Base-by-base conservation (phyloP, 2,329 filamentous ascomycete genomes). In the Penicillium sp. region DNA sequence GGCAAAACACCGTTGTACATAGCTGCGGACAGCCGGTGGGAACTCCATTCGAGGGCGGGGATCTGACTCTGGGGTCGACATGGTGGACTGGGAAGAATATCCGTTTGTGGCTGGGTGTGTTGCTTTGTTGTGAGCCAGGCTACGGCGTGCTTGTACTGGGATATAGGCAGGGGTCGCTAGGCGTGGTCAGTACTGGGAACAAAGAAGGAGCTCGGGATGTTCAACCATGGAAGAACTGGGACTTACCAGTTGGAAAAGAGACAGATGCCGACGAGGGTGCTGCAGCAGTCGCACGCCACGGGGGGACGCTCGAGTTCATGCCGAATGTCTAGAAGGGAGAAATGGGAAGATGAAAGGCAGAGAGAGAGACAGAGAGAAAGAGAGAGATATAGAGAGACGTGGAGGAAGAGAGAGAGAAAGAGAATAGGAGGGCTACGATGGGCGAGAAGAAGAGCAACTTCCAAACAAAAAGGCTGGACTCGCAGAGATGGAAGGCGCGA, bases 1-100 rank as follows among this genome's bases (percentile, higher is more conserved):
- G 44, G 89, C 85, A 69, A 97, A 97, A 21, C 91, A 92, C 66
- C 91, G 86, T 66, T 91, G 88, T 26, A 97, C 93, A 75, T 97
- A 97, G 60, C 82, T 80, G 63, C 91, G 89, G 54, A 97, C 90
- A n/a, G 87, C 84, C 36, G 84, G 78, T 26, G 91, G 87, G 87
- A 91, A 97, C 62, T 88, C 84, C 64, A 86, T 76, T 88, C 80
- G 75, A 75, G 70, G 80, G 79, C 56, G 74, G 48, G 55, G 61
- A 42, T 69, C 70, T 43, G 76, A 70, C 57, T 75, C 69, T 20
- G 70, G 61, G 53, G 68, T 61, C 37, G 66, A 56, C 58, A 50
- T 55, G 7, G 20, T 51, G 24, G 65, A 55, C 59, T 64, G 60
- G 58, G 67, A 46, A 59, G 56, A 17, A 34, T 59, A 45, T 40